Conservation (phyloP, 352 stramenopile genomes). For the Albugo candida region DNA sequence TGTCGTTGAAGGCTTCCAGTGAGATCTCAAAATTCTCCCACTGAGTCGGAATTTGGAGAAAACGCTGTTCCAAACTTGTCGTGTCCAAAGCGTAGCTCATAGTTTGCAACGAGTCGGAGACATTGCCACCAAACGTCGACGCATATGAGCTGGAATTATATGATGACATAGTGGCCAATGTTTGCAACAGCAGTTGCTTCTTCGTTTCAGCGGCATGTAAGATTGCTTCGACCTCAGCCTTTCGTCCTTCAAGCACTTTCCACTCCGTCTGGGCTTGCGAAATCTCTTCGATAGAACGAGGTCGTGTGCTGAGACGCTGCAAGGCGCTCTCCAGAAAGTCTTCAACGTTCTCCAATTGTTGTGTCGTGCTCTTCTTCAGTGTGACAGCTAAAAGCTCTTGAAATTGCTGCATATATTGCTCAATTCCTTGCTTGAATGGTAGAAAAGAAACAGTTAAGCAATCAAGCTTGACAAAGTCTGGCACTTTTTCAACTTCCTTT, state of each 20-base stretch:
- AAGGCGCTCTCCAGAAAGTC: constrained; percentile 78
- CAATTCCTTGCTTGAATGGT: constrained; percentile 75
- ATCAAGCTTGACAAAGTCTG: constrained; percentile 80
- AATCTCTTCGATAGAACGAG: constrained; percentile 87
- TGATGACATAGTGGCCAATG: no score
- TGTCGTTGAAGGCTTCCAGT: constrained; percentile 88
- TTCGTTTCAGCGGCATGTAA: constrained; percentile 71
- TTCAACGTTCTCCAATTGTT: constrained; percentile 72
- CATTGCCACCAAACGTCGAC: no score
- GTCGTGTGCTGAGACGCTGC: constrained; percentile 73
- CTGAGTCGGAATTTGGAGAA: constrained; percentile 52
- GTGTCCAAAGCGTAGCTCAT: constrained; percentile 43
- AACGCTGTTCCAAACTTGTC: constrained; percentile 44
- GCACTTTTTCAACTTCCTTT: constrained; percentile 87
- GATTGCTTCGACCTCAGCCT: constrained; percentile 25
- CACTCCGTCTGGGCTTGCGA: constrained; percentile 74
- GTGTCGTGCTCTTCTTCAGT: constrained; percentile 58
- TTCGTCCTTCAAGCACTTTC: constrained; percentile 72
- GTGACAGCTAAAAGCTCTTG: constrained; percentile 70
- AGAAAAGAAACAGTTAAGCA: constrained; percentile 77
- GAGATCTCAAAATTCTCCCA: constrained; percentile 91
- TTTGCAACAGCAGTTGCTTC: constrained; percentile 56
- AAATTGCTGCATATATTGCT: constrained; percentile 75
- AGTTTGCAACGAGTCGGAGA: no score
- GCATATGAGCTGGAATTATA: background rate